A percentile compares a stretch with the other conserved stretches of the same genome.
These are phyloP conservation scores for Colletotrichum sp. DNA, from an alignment of 2,329 filamentous ascomycete species.

Conservation along the genomic window DNA sequence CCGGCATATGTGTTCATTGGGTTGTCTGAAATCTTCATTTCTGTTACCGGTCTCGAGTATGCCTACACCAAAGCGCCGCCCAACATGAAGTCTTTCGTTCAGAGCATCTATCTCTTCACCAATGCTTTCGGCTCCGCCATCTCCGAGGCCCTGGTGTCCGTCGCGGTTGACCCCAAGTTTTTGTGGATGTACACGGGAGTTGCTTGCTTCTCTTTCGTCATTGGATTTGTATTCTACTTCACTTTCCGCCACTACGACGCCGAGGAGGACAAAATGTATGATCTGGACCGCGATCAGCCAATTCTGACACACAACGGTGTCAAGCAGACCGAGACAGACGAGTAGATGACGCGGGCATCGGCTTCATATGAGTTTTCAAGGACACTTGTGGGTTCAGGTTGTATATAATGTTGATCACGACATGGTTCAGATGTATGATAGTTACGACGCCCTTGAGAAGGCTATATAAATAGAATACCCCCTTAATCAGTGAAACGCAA, in stretches of 20 bases:
- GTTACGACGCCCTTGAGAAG: neutral
- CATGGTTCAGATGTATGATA: neutral
- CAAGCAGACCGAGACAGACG: neutral
- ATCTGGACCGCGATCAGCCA: slow-evolving; percentile 38
- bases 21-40: slow-evolving; percentile 66
- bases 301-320: slow-evolving; percentile 19
- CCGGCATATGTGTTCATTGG: slow-evolving; percentile 64
- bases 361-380: neutral
- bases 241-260: slow-evolving; percentile 42
- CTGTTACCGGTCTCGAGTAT: slow-evolving; percentile 74
- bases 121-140: slow-evolving; percentile 64
- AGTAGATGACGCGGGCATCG: neutral
- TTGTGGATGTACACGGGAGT: slow-evolving; percentile 70
- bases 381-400: neutral
- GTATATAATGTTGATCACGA: neutral
- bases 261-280: slow-evolving; percentile 42
- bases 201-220: slow-evolving; percentile 49
- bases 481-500: neutral
- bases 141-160: slow-evolving; percentile 50
- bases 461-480: neutral
- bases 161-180: slow-evolving; percentile 66
- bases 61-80: slow-evolving; percentile 76
- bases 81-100: slow-evolving; percentile 69
- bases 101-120: slow-evolving; percentile 64
- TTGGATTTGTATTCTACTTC: slow-evolving; percentile 58